Conservation (phyloP, 2,329 filamentous ascomycete genomes). For the Chaetothyriales sp. region DNA sequence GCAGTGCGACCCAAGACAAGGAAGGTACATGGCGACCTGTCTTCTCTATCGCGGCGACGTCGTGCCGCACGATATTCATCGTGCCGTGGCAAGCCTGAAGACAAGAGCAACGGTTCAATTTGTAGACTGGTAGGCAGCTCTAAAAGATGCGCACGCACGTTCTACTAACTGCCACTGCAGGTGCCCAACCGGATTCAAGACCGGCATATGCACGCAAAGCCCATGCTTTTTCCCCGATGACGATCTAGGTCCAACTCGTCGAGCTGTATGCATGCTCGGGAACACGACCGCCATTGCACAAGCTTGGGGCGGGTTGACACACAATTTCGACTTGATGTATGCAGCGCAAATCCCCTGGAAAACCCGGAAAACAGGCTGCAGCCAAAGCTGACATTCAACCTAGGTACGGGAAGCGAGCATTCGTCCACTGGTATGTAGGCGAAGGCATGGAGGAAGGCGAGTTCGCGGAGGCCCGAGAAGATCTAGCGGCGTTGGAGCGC, state of each 20-base stretch:
- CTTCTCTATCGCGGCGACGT: constrained; percentile 97
- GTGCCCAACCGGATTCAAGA: constrained; percentile 98
- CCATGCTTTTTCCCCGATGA: no score
- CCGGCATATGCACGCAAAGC: constrained; percentile 75
- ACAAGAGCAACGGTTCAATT: constrained; percentile 99
- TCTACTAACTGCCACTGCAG: constrained; percentile 93
- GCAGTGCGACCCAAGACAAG: constrained; percentile 94
- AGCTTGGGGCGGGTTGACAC: constrained; percentile 87
- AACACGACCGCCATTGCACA: constrained; percentile 96
- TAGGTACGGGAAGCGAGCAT: constrained; percentile 99
- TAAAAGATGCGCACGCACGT: constrained; percentile 99
- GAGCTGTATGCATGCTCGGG: constrained; percentile 61
- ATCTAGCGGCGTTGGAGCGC: constrained; percentile 90
- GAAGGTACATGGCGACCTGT: constrained; percentile 99
- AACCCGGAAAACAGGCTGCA: no score
- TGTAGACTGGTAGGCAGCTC: constrained; percentile 98
- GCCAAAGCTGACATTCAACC: no score
- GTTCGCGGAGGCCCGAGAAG: constrained; percentile 97
- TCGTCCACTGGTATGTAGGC: constrained; percentile 99
- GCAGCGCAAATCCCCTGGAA: no score
- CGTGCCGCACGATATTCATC: constrained; percentile 88
- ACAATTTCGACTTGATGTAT: constrained; percentile 99
- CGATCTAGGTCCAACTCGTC: no score
- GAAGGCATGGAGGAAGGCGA: constrained; percentile 99
- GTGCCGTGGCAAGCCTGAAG: constrained; percentile 88